Conservation (phyloP, 192 early-diverging fungal species). For the Linnemannia exigua region DNA sequence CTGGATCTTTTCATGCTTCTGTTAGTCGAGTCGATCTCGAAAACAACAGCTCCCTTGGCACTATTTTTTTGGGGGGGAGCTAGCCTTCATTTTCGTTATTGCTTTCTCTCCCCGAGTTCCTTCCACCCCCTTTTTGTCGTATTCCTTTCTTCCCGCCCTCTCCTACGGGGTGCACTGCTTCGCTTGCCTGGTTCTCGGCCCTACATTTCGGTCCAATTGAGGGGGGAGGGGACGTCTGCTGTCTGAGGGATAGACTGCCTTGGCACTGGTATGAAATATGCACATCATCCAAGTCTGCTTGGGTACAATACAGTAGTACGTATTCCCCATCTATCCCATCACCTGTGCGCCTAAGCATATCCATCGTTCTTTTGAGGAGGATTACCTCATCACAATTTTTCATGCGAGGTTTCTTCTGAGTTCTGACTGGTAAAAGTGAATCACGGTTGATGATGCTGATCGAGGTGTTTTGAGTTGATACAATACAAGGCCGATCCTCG, state of each 20-base stretch:
- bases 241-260: no score
- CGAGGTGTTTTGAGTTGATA: neutral
- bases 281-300: no score
- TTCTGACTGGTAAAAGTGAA: no score
- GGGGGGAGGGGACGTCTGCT: neutral
- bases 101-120: neutral
- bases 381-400: no score
- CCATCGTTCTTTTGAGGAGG: no score
- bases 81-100: no score
- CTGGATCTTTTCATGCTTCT: neutral
- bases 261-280: no score
- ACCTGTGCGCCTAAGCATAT: no score
- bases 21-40: neutral
- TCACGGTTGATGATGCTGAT: neutral
- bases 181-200: neutral
- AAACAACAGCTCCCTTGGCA: neutral
- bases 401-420: no score
- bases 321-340: no score
- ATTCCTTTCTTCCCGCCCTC: neutral
- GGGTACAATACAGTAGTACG: no score
- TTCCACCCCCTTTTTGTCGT: neutral
- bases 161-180: neutral
- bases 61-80: neutral
- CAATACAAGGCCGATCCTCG: neutral
- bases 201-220: conserved; percentile 3